A percentile compares a stretch with the other conserved stretches of the same genome.
Evolutionary conservation across 106 monocot genomes (phyloP).

Genomic region (Narthecium ossifragum): DNA sequence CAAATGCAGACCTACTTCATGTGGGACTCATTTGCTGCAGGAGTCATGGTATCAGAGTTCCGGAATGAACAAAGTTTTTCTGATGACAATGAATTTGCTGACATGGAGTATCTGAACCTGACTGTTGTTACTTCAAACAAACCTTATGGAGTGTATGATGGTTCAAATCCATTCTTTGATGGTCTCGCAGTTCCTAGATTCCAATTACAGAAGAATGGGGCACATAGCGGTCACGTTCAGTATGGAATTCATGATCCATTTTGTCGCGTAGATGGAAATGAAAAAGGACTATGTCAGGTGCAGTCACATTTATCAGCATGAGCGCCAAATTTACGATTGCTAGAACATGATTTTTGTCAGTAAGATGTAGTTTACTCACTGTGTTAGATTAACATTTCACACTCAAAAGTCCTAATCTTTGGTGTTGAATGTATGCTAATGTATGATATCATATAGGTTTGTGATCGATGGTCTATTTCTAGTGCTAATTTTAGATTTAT

Average conservation of each 20-base stretch:
- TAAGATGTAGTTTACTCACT: neutral
- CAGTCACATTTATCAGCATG: no score
- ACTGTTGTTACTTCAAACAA: slow-evolving; percentile 79
- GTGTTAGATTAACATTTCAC: neutral
- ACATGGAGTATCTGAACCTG: slow-evolving; percentile 68
- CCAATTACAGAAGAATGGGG: slow-evolving; percentile 42
- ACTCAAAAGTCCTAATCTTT: neutral
- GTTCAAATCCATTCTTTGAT: slow-evolving; percentile 88
- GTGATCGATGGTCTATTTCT: no score
- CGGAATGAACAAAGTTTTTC: slow-evolving; percentile 17
- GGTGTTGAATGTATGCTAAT: no score
- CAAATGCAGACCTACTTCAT: slow-evolving; percentile 77
- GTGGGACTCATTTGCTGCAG: slow-evolving; percentile 86
- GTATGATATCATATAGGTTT: no score
- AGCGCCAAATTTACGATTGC: no score
- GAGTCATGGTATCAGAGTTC: slow-evolving; percentile 57
- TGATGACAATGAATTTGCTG: slow-evolving; percentile 73
- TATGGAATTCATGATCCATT: slow-evolving; percentile 62
- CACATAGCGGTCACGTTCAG: slow-evolving; percentile 91
- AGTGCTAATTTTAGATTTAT: neutral
- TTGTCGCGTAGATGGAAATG: slow-evolving; percentile 37
- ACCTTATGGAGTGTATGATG: slow-evolving; percentile 70
- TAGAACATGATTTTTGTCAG: no score
- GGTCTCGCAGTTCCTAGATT: slow-evolving; percentile 44
- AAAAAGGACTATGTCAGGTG: slow-evolving; percentile 75